These are phyloP conservation scores for Dendrobium chrysotoxum DNA, from an alignment of 106 monocot genomes.

Conservation along the genomic window DNA sequence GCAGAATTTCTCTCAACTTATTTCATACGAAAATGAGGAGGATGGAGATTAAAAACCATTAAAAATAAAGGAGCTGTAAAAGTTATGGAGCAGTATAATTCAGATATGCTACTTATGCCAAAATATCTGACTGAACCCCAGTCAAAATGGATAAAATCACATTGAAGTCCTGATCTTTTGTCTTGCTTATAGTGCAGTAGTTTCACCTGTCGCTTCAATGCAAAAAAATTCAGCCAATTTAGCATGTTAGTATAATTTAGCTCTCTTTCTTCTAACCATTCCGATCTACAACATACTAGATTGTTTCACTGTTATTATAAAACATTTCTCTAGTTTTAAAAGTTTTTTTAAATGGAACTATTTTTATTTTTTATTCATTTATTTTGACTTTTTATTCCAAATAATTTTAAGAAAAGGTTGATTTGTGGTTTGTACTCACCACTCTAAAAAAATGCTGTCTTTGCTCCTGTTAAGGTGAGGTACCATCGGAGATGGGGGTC, in stretches of 20 bases:
- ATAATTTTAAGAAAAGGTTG: not conserved
- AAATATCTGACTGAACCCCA: too few species aligned
- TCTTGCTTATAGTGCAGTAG: too few species aligned
- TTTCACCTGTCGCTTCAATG: too few species aligned
- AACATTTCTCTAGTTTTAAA: not conserved
- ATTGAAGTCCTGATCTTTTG: too few species aligned
- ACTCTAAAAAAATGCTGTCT: not conserved
- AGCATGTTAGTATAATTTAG: too few species aligned
- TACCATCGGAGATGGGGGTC: conserved; percentile 53
- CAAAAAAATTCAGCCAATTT: too few species aligned
- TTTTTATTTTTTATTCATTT: not conserved
- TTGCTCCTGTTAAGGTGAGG: conserved; percentile 43
- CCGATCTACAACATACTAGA: not conserved
- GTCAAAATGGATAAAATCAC: too few species aligned
- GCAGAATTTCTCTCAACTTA: not conserved
- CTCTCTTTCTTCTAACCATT: not conserved
- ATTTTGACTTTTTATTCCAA: not conserved
- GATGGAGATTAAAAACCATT: not conserved
- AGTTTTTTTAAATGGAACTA: not conserved
- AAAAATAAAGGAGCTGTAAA: not conserved
- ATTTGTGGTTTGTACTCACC: not conserved
- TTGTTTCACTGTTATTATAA: not conserved
- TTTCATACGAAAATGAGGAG: not conserved
- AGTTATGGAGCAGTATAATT: not conserved
- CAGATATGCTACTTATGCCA: too few species aligned